These are phyloP conservation scores for Coemansia pectinata DNA, from an alignment of 192 early-diverging fungal species.

Conservation along the genomic window DNA sequence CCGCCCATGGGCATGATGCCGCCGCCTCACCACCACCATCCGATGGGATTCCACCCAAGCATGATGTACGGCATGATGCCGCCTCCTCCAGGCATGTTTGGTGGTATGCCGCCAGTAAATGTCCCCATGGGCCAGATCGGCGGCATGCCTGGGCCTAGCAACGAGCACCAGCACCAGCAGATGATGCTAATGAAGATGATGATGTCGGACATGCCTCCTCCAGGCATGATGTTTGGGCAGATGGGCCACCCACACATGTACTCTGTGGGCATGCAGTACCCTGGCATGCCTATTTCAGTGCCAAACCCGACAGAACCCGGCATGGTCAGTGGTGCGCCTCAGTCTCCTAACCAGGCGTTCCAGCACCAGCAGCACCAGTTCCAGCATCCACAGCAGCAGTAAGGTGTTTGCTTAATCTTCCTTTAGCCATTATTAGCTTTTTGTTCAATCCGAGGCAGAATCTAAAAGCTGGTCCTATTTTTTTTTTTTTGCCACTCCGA, in stretches of 20 bases:
- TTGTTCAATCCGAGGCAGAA: neutral
- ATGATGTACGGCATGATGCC: constrained; percentile 55
- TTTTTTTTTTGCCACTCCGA: neutral
- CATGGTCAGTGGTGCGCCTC: neutral
- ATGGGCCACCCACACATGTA: constrained; percentile 33
- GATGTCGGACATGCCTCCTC: constrained; percentile 38
- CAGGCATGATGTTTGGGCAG: constrained; percentile 36
- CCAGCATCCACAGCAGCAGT: neutral
- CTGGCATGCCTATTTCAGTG: neutral
- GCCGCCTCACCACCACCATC: constrained; percentile 4
- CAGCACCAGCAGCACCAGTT: constrained; percentile 20
- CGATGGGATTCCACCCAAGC: constrained; percentile 42
- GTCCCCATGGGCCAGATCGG: constrained; percentile 29
- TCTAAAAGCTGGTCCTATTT: neutral
- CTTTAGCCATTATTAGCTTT: neutral
- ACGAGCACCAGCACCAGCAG: constrained; percentile 27
- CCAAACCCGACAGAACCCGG: neutral
- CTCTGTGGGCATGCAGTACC: constrained; percentile 17
- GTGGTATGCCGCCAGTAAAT: constrained; percentile 26
- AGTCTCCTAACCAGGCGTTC: constrained; percentile 8
- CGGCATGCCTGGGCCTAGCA: constrained; percentile 17
- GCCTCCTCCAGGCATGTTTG: constrained; percentile 39
- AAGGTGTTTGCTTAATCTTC: neutral
- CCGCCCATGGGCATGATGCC: constrained; percentile 47
- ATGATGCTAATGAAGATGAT: constrained; percentile 45